A percentile compares a stretch with the other conserved stretches of the same genome.
Conservation (phyloP, 2,329 filamentous ascomycete species). For the Epichloe bromicola region DNA sequence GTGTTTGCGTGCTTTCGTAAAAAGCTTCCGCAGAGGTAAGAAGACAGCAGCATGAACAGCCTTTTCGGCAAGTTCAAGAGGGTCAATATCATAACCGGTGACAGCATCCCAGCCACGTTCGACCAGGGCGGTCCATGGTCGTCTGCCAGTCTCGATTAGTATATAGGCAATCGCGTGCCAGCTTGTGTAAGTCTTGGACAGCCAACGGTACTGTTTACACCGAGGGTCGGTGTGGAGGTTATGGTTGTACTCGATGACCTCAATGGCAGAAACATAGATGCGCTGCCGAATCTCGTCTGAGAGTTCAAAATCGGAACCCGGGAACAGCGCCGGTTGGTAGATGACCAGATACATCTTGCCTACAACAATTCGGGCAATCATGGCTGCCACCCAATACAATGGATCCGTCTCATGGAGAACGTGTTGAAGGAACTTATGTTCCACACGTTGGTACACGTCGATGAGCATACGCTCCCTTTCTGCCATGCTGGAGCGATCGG, state of each 20-base stretch:
- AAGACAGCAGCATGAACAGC: conserved; percentile 36
- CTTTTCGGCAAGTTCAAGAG: conserved; percentile 30
- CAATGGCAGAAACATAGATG: conserved; percentile 58
- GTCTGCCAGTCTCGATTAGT: conserved; percentile 31
- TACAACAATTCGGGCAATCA: conserved; percentile 57
- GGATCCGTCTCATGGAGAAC: conserved; percentile 35
- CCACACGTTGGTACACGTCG: conserved; percentile 38
- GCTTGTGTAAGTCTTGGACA: conserved; percentile 37
- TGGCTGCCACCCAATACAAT: conserved; percentile 55
- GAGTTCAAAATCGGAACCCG: conserved; percentile 40
- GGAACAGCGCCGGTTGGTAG: conserved; percentile 59
- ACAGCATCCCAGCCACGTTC: conserved; percentile 38
- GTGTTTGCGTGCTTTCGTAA: conserved; percentile 37
- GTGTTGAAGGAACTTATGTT: conserved; percentile 40
- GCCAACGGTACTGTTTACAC: conserved; percentile 33
- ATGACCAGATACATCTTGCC: conserved; percentile 68
- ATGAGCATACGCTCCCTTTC: conserved; percentile 35
- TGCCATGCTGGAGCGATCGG: conserved; percentile 17
- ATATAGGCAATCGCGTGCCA: conserved; percentile 39
- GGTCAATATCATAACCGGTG: conserved; percentile 25
- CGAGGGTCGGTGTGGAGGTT: conserved; percentile 48
- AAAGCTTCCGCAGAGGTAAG: conserved; percentile 41
- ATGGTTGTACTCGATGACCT: conserved; percentile 58
- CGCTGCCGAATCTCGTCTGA: conserved; percentile 52
- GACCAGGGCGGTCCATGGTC: conserved; percentile 35